Evolutionary conservation across 2,329 filamentous ascomycete genomes (phyloP), one percentile per base, ranked within the genome.

Genomic region (Penicillium capsulatum): DNA sequence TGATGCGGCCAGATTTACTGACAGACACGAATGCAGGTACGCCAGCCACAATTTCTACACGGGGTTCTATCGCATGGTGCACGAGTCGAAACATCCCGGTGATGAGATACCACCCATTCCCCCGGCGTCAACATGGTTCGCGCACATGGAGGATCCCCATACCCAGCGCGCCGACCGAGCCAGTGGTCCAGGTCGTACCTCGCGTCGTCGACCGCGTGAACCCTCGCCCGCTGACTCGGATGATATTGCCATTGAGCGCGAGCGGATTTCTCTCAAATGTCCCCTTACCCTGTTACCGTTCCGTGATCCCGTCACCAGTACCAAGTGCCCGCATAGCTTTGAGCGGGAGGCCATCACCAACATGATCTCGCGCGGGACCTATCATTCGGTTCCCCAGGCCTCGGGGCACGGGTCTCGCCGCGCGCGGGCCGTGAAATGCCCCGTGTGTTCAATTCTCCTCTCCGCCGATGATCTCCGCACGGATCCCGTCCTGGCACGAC

Each of bases 61-160:
- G 33, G 69, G 70, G 15, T 85, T 83, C 68, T 78, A 79, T 55
- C 66, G 69, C 7, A 63, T 76, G n/a, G 68, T 83, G 3, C 80
- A 83, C 57, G 78, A 83, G 49, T 73, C 79, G 17, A 72, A 72
- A 34, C 66, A 79, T 47, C 70, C 69, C 1, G 71, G 71, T n/a
- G 69, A 76, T 36, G 66, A 73, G 3, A 71, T 72, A 2, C 72
- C 74, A 3, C 70, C 72, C 0, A 56, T 81, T 11, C 75, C 80
- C 0, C 70, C 77, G 35, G 61, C 75, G 7, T 74, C 72, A 9
- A 76, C 77, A 8, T 86, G 82, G 82, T 85, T 86, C 56, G 57
- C 65, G 3, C 69, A 73, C 9, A 65, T 74, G 39, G 67, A 69
- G 48, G 70, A 71, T 15, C 39, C 40, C 1, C 38, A 30, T 39